phyloP scores from a whole-genome alignment of 208 protist genomes.

The Leishmania gerbilli region DNA sequence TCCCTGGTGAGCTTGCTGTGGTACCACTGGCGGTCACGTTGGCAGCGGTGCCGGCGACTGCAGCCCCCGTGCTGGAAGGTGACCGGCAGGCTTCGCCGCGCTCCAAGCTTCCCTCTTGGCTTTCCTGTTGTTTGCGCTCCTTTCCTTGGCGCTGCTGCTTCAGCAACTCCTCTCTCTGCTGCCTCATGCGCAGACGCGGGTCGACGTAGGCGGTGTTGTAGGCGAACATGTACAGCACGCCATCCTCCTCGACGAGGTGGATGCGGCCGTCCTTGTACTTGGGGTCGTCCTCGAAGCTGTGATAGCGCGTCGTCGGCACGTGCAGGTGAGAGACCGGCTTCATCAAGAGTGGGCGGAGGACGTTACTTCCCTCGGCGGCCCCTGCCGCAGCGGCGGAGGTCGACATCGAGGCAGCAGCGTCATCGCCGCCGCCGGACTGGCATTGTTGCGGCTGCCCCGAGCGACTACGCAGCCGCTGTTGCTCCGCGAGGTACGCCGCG shows the following conservation, averaged over 20 bases:
- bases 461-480: neutral
- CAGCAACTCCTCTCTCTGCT: conserved; percentile 15
- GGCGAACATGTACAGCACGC: conserved; percentile 67
- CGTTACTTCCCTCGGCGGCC: neutral
- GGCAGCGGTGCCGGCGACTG: neutral
- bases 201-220: conserved; percentile 43
- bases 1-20: neutral
- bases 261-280: conserved; percentile 60
- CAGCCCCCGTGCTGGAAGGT: neutral
- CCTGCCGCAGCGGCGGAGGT: neutral
- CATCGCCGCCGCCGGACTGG: neutral
- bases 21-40: neutral
- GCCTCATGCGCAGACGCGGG: conserved; percentile 8
- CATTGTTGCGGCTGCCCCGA: neutral
- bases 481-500: conserved; percentile 24
- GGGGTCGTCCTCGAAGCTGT: conserved; percentile 44
- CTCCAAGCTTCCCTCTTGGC: neutral
- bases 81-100: neutral
- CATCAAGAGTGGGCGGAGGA: neutral
- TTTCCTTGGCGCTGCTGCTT: conserved; percentile 4
- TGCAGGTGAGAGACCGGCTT: conserved; percentile 6
- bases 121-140: neutral
- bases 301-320: conserved; percentile 19
- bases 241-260: conserved; percentile 65
- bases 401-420: neutral